These are phyloP conservation scores for Pholiota adiposa DNA, from an alignment of 1,284 basidiomycete species.

Conservation along the genomic window DNA sequence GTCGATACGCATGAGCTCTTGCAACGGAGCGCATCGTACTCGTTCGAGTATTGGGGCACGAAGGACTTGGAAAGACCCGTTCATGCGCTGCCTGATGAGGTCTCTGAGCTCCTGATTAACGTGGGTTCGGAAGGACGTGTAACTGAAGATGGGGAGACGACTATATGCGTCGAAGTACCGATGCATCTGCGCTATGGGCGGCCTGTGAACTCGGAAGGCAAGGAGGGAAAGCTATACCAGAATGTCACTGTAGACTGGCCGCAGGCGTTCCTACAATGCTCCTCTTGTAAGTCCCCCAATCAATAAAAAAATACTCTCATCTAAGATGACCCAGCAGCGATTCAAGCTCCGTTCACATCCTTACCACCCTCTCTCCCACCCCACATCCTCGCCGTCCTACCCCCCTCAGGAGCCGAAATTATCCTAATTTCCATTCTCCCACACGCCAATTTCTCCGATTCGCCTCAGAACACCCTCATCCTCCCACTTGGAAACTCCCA, in stretches of 20 bases:
- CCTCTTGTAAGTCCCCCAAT: conserved; percentile 25
- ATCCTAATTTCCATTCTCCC: conserved; percentile 27
- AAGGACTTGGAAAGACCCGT: conserved; percentile 55
- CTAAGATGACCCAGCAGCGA: neutral
- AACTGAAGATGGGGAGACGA: conserved; percentile 5
- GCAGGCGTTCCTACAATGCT: conserved; percentile 43
- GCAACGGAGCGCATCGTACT: conserved; percentile 45
- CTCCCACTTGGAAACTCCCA: conserved; percentile 44
- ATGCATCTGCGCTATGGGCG: conserved; percentile 55
- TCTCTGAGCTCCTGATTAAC: conserved; percentile 43
- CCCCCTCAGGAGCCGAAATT: conserved; percentile 17
- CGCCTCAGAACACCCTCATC: conserved; percentile 25
- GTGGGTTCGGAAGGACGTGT: conserved; percentile 19
- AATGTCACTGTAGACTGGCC: conserved; percentile 39
- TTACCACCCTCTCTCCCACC: conserved; percentile 15
- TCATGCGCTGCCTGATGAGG: conserved; percentile 38
- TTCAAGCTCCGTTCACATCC: neutral
- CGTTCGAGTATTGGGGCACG: conserved; percentile 45
- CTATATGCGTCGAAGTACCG: conserved; percentile 44
- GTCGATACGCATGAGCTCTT: conserved; percentile 57
- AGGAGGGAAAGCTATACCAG: conserved; percentile 21
- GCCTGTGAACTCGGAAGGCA: conserved; percentile 22
- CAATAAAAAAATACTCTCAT: neutral
- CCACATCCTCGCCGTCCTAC: conserved; percentile 20
- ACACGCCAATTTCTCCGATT: conserved; percentile 14